Conservation (phyloP, 768 basidiomycete genomes). For the Melanogaster broomeanus region DNA sequence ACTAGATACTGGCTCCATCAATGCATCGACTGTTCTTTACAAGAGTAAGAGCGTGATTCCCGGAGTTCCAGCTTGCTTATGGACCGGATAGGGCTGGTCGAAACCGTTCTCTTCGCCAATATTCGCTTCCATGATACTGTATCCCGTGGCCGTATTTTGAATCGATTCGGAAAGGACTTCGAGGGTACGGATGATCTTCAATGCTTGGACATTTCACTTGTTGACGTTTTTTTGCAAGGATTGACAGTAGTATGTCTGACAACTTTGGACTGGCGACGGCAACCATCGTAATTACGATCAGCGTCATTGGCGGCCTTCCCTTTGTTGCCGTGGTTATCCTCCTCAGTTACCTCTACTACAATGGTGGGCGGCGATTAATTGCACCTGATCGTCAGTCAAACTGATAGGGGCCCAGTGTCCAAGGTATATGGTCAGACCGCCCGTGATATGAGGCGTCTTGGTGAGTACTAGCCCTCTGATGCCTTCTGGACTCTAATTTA, state of each 20-base stretch:
- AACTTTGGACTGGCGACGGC: conserved; percentile 80
- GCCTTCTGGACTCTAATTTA: neutral
- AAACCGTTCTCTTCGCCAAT: conserved; percentile 82
- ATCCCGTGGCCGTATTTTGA: conserved; percentile 79
- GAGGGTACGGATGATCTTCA: conserved; percentile 46
- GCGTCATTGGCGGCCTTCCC: conserved; percentile 74
- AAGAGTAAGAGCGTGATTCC: conserved; percentile 43
- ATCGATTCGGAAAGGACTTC: conserved; percentile 89
- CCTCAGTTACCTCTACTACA: conserved; percentile 68
- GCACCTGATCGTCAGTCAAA: neutral
- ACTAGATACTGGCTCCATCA: conserved; percentile 74
- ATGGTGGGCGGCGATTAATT: conserved; percentile 48
- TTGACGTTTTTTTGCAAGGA: conserved; percentile 45
- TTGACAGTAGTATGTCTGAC: conserved; percentile 82
- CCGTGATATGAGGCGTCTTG: conserved; percentile 79
- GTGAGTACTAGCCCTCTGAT: conserved; percentile 29
- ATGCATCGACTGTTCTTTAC: conserved; percentile 77
- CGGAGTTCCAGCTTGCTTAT: conserved; percentile 12
- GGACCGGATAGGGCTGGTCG: conserved; percentile 50
- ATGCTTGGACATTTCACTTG: conserved; percentile 2
- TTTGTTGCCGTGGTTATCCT: conserved; percentile 64
- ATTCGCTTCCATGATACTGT: conserved; percentile 94
- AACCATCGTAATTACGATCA: conserved; percentile 75
- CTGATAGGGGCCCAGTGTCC: conserved; percentile 31
- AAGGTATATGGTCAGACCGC: conserved; percentile 80